phyloP scores from a whole-genome alignment of 164 flowering plant species.

The Tinospora cordifolia region DNA sequence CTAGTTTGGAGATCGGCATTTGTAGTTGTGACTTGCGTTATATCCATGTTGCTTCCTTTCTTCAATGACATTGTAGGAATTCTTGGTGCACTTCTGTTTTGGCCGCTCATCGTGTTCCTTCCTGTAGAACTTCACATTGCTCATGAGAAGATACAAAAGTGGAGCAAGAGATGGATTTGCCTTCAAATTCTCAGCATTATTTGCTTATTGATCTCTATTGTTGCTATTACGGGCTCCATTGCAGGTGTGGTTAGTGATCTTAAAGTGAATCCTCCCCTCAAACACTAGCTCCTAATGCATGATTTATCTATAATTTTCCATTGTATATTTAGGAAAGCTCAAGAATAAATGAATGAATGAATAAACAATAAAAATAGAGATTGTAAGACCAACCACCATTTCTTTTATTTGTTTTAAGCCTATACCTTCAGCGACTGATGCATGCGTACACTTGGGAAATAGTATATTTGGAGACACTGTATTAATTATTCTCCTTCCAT shows the following conservation, averaged over 20 bases:
- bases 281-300: constrained; percentile 26
- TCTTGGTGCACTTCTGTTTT: constrained; percentile 54
- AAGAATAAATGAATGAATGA: no score
- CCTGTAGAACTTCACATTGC: constrained; percentile 60
- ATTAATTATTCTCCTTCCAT: no score
- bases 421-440: no score
- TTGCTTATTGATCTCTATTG: constrained; percentile 18
- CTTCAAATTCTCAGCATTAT: constrained; percentile 39
- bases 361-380: no score
- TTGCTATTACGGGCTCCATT: constrained; percentile 47
- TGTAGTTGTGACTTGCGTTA: constrained; percentile 38
- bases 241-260: constrained; percentile 46
- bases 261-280: constrained; percentile 39
- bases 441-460: no score
- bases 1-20: constrained; percentile 34
- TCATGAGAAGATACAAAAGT: constrained; percentile 47
- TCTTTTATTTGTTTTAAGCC: no score
- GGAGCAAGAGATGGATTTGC: constrained; percentile 52
- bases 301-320: no score
- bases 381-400: no score
- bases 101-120: constrained; percentile 62
- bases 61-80: constrained; percentile 50
- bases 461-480: no score
- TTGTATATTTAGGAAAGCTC: no score
- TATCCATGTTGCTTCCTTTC: constrained; percentile 54